Percentiles rank a stretch among this genome's conserved stretches.
Evolutionary conservation across 1,139 yeast genomes (phyloP).

Genomic region (Blastobotrys buckinghamii): DNA sequence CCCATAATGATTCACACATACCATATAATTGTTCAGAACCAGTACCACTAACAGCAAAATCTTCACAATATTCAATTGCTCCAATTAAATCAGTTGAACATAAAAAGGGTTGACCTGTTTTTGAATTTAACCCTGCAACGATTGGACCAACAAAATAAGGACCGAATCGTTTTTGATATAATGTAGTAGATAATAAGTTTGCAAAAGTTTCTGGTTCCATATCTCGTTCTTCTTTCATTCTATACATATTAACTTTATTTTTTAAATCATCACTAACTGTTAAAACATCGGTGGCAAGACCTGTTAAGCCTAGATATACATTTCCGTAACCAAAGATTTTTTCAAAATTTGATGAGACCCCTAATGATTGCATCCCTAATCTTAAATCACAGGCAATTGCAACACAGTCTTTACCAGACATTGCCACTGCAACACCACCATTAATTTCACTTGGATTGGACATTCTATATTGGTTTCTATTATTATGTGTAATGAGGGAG

Average conservation of each 20-base stretch:
- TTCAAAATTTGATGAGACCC: constrained; percentile 88
- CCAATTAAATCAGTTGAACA: constrained; percentile 97
- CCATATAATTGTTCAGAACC: constrained; percentile 95
- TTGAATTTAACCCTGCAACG: constrained; percentile 88
- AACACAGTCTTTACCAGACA: constrained; percentile 97
- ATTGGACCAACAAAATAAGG: constrained; percentile 97
- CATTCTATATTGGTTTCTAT: constrained; percentile 17
- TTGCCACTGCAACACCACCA: constrained; percentile 94
- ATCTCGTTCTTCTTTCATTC: constrained; percentile 81
- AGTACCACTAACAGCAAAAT: constrained; percentile 95
- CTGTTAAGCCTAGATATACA: constrained; percentile 86
- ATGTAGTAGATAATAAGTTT: constrained; percentile 80
- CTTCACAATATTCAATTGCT: constrained; percentile 91
- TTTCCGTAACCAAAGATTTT: constrained; percentile 83
- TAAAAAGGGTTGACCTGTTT: constrained; percentile 76
- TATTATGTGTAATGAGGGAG: not conserved
- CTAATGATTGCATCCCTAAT: constrained; percentile 88
- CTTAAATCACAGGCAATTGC: constrained; percentile 96
- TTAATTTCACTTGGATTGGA: constrained; percentile 33
- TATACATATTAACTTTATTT: constrained; percentile 80
- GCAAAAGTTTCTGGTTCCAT: constrained; percentile 95
- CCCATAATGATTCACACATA: constrained; percentile 97
- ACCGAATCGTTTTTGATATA: constrained; percentile 86
- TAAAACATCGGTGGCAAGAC: constrained; percentile 89
- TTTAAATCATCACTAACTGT: constrained; percentile 78